Base-by-base conservation (phyloP, 768 basidiomycete genomes). In the Trametes coccinea region DNA sequence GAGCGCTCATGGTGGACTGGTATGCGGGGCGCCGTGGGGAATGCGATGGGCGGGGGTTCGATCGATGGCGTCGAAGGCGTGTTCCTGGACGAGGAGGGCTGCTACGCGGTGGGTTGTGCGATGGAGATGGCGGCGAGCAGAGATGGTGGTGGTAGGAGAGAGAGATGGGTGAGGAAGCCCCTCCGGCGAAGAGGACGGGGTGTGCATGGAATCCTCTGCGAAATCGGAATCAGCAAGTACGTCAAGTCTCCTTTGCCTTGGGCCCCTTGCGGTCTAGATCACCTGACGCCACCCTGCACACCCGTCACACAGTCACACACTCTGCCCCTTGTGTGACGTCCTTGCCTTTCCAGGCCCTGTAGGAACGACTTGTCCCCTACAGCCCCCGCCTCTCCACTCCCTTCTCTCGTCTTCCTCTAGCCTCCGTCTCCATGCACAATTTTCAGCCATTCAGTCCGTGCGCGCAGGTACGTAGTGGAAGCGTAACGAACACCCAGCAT, bases 201-300 rank as follows among this genome's bases (percentile, higher is more conserved):
- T 56, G 49, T 37, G 27, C 58, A 64, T 56, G 53, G 57, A 53
- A 56, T 52, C 43, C 33, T 52, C 54, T 60, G 48, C 53, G 62
- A 22, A 22, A 22, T 22, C 22, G 22, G 22, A 63, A 63, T 54
- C 56, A 45, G 33, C 49, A 48, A 51, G 62, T 64, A 64, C 62
- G 62, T 64, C 62, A 64, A 64, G 62, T 60, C 62, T 64, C 62
- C 62, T 48, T 64, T 56, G 22, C 62, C 37, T 31, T 43, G 62
- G 62, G 30, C 43, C 29, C 2, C 22, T 10, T 27, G 29, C 29
- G 47, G 51, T 39, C 62, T 52, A 52, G 58, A 64, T 64, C 62
- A 64, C 62, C 55, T 64, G 62, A 60, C 62, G 62, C 50, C 52
- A 55, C 55, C 58, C 34, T 37, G 27, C 17, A 40, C 44, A 41